phyloP scores from a whole-genome alignment of 1,284 basidiomycete species.

The Tausonia pullulans region DNA sequence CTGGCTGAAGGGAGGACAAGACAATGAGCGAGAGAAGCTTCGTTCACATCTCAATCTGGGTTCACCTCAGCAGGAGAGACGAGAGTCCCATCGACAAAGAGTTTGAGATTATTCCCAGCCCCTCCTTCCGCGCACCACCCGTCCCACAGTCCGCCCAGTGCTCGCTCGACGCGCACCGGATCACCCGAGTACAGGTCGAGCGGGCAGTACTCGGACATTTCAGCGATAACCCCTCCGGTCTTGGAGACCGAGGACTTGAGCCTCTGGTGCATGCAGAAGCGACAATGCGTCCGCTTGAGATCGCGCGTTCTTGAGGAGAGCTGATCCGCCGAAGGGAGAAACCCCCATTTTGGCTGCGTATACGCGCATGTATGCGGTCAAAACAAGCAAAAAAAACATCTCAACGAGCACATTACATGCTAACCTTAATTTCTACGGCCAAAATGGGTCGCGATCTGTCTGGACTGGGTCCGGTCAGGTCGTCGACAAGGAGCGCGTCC shows the following conservation, averaged over 20 bases:
- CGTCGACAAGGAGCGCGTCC: slow-evolving; percentile 3
- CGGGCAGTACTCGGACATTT: slow-evolving; percentile 60
- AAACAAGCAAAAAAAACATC: not conserved
- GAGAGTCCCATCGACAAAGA: slow-evolving; percentile 57
- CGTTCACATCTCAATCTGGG: not conserved
- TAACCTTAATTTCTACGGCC: slow-evolving; percentile 12
- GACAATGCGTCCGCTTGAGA: slow-evolving; percentile 60
- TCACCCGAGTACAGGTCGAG: slow-evolving; percentile 73
- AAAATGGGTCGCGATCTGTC: not conserved
- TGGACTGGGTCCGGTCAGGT: not conserved
- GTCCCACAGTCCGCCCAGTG: slow-evolving; percentile 59
- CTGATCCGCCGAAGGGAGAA: slow-evolving; percentile 54
- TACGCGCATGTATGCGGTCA: not conserved
- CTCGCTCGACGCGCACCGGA: slow-evolving; percentile 45
- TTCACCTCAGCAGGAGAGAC: slow-evolving; percentile 53
- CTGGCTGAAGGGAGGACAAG: not conserved
- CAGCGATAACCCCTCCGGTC: slow-evolving; percentile 22
- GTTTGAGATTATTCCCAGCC: slow-evolving; percentile 61
- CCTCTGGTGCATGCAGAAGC: slow-evolving; percentile 78
- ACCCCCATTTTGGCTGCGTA: slow-evolving; percentile 83
- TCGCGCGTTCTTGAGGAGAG: slow-evolving; percentile 46
- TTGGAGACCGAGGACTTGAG: slow-evolving; percentile 31
- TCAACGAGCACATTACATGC: not conserved
- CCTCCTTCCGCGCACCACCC: slow-evolving; percentile 55
- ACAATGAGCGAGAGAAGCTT: not conserved